These are phyloP conservation scores for Cucurbita argyrosperma DNA, from an alignment of 306 rosid species.

Conservation along the genomic window DNA sequence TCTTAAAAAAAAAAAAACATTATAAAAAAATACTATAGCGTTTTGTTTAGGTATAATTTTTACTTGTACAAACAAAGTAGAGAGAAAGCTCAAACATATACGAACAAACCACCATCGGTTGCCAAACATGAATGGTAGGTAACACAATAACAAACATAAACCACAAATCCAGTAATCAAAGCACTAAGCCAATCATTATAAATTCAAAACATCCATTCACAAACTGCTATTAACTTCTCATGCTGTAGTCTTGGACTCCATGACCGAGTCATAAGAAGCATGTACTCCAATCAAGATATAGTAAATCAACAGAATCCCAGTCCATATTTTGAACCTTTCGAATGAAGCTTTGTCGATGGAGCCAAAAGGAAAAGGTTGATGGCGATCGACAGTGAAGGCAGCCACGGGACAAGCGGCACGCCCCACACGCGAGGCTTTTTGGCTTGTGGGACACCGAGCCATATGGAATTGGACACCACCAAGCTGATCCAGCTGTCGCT, in stretches of 20 bases:
- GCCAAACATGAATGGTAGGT: too few species aligned
- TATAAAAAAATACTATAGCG: too few species aligned
- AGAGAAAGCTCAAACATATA: too few species aligned
- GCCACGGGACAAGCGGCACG: constrained; percentile 61
- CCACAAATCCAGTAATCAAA: not conserved
- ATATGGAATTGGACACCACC: constrained; percentile 23
- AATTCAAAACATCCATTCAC: not conserved
- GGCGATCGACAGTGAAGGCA: too few species aligned
- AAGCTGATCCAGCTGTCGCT: constrained; percentile 39
- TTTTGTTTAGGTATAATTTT: too few species aligned
- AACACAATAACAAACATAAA: too few species aligned
- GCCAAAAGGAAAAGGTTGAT: too few species aligned
- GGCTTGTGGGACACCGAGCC: constrained; percentile 57
- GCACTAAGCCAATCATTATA: not conserved
- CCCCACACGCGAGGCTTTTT: constrained; percentile 60
- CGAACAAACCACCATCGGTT: too few species aligned
- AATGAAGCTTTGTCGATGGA: constrained; percentile 44
- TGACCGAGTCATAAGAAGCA: constrained; percentile 48
- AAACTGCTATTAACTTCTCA: too few species aligned
- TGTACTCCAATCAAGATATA: constrained; percentile 48
- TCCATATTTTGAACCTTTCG: constrained; percentile 42
- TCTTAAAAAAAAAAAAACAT: too few species aligned
- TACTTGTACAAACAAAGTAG: too few species aligned
- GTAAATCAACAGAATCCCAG: constrained; percentile 24
- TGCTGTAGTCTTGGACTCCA: too few species aligned